Base-by-base conservation (phyloP, 805 yeast species). In the Clavispora asparagi region DNA sequence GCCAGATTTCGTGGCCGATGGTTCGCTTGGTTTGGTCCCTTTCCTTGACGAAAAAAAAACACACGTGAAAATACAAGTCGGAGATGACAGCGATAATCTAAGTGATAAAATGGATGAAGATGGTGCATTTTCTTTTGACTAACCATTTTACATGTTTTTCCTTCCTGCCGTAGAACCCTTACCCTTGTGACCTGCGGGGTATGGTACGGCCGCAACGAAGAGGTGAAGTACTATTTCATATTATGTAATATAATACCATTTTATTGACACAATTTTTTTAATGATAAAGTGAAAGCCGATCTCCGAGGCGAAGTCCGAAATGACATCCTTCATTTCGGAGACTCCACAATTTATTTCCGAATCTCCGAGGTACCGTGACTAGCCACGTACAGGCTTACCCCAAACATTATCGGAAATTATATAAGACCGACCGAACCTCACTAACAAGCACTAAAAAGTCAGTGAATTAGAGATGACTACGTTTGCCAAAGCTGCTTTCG, bases 1-100 rank as follows among this genome's bases (percentile, higher is more conserved):
- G 50, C 54, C 62, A 46, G 89, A 83, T 47, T 85, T 83, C 61
- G 86, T 85, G n/a, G 88, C 88, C 3, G 94, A 86, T 65, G 92
- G 89, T 1, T 86, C 92, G 0, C 65, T 85, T 36, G 92, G 92
- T 1, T 65, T 86, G 45, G 89, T 87, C 1, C 85, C 85, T 9
- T 74, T 85, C 55, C 63, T 85, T 46, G 47, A 52, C 23, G 57
- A 51, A n/a, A 16, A 33, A 7, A 33, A 17, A 16, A 17, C 25
- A 4, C 10, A 3, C 25, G 25, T 11, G 9, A 33, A 16, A 35
- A 39, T 9, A 10, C n/a, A 16, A 26, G n/a, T 16, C 2, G 36
- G 5, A 1, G 37, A 33, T 6, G 43, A 46, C 9, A 43, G 40
- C 9, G 49, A 46, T 26, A 14, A 41, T 8, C 33, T 38, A 10